Evolutionary conservation across 768 basidiomycete species (phyloP).

Genomic region (Candolleomyces efflorescens): DNA sequence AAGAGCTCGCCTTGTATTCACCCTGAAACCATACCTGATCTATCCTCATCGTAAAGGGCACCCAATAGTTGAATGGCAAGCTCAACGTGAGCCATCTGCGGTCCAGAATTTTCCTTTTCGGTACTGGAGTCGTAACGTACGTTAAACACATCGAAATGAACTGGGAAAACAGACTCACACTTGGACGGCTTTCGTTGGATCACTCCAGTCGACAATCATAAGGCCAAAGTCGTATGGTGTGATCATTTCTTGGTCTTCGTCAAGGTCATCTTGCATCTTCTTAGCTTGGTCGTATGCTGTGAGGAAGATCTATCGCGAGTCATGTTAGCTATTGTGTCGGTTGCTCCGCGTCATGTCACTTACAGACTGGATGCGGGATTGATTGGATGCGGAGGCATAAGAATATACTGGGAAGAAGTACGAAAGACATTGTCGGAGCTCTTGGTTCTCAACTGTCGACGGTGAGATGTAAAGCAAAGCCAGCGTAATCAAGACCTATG

Average conservation of each 20-base stretch:
- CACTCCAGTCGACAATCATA: constrained; percentile 88
- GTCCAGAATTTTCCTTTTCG: constrained; percentile 10
- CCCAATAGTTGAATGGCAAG: constrained; percentile 53
- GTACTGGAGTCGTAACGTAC: constrained; percentile 2
- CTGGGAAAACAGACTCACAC: constrained; percentile 20
- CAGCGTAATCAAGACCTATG: constrained; percentile 36
- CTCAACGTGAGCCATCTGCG: constrained; percentile 44
- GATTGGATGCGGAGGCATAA: constrained; percentile 79
- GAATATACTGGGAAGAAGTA: constrained; percentile 97
- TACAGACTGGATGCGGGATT: constrained; percentile 56
- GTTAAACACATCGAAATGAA: neutral
- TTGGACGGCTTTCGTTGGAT: constrained; percentile 67
- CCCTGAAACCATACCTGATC: constrained; percentile 30
- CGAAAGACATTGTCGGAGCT: constrained; percentile 86
- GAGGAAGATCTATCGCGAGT: constrained; percentile 60
- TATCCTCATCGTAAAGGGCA: constrained; percentile 44
- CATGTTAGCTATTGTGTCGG: constrained; percentile 3
- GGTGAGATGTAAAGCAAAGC: constrained; percentile 76
- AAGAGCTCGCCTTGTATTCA: too few species aligned
- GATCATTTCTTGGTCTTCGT: constrained; percentile 73
- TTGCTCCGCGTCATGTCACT: constrained; percentile 6
- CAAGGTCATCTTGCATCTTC: constrained; percentile 55
- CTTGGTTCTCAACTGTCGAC: constrained; percentile 77
- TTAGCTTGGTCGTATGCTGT: constrained; percentile 60
- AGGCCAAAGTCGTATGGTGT: constrained; percentile 66